phyloP scores from a whole-genome alignment of 2,329 filamentous ascomycete species.

The Alternaria panax region DNA sequence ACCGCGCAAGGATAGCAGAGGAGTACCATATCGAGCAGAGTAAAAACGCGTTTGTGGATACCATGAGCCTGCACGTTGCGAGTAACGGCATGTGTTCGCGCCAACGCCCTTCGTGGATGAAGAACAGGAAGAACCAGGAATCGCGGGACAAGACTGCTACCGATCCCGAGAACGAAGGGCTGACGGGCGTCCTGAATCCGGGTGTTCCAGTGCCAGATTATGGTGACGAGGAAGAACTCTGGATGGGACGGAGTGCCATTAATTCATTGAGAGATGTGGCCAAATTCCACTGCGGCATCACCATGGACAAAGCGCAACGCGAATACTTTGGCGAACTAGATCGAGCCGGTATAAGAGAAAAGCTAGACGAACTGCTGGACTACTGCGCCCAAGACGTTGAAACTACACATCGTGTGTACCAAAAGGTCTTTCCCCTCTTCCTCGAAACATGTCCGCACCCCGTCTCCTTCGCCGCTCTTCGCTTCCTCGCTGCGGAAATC shows the following conservation, averaged over 20 bases:
- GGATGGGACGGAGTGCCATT: conserved; percentile 92
- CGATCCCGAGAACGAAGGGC: conserved; percentile 25
- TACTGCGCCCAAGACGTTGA: conserved; percentile 96
- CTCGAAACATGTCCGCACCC: conserved; percentile 91
- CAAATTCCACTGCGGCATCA: conserved; percentile 91
- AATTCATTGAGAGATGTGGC: conserved; percentile 96
- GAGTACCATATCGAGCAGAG: conserved; percentile 88
- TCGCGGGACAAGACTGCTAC: conserved; percentile 78
- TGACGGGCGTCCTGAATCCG: no score
- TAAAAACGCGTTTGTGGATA: conserved; percentile 88
- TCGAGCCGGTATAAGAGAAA: conserved; percentile 71
- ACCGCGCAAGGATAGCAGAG: conserved; percentile 84
- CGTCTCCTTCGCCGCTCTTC: conserved; percentile 92
- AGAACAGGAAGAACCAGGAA: conserved; percentile 89
- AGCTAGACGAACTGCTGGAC: conserved; percentile 82
- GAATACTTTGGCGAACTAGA: conserved; percentile 87
- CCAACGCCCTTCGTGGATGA: conserved; percentile 97
- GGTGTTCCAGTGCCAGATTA: no score
- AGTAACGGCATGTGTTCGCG: conserved; percentile 99
- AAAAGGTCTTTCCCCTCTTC: conserved; percentile 90
- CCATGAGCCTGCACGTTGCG: conserved; percentile 97
- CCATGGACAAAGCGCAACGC: conserved; percentile 86
- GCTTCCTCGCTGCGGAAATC: conserved; percentile 93
- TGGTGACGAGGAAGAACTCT: conserved; percentile 79
- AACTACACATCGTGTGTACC: conserved; percentile 92